Evolutionary conservation across 176 grass and related monocot species (phyloP).

Genomic region (Carex cristatella): DNA sequence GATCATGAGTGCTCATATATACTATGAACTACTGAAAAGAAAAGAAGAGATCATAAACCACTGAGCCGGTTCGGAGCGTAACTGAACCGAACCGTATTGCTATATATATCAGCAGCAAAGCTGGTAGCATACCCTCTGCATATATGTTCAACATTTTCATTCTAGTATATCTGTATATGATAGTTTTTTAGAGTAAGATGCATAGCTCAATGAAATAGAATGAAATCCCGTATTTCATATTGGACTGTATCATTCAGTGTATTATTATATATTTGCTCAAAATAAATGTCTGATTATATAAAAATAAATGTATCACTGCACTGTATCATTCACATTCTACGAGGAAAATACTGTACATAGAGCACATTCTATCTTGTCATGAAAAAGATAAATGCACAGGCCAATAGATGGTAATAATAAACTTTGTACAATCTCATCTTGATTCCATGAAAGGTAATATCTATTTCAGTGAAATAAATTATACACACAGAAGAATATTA

Average conservation of each 20-base stretch:
- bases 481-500: background rate
- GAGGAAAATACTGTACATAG: background rate
- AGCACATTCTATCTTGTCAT: slow-evolving; percentile 8
- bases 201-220: background rate
- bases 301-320: background rate
- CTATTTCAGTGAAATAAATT: background rate
- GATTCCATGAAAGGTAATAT: background rate
- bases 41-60: background rate
- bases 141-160: background rate
- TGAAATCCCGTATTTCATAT: background rate
- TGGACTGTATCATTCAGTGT: background rate
- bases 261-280: background rate
- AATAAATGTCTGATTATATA: background rate
- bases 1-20: background rate
- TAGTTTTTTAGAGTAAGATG: background rate
- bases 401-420: background rate
- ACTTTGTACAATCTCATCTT: background rate
- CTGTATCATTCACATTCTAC: slow-evolving; percentile 4
- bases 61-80: background rate
- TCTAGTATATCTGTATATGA: background rate
- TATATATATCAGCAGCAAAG: background rate
- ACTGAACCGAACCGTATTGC: background rate
- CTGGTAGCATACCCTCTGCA: background rate
- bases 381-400: background rate
- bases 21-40: background rate